Evolutionary conservation across 495 filamentous ascomycete genomes (phyloP), one percentile per base, ranked within the genome.

Genomic region (Gamarada debralockiae): DNA sequence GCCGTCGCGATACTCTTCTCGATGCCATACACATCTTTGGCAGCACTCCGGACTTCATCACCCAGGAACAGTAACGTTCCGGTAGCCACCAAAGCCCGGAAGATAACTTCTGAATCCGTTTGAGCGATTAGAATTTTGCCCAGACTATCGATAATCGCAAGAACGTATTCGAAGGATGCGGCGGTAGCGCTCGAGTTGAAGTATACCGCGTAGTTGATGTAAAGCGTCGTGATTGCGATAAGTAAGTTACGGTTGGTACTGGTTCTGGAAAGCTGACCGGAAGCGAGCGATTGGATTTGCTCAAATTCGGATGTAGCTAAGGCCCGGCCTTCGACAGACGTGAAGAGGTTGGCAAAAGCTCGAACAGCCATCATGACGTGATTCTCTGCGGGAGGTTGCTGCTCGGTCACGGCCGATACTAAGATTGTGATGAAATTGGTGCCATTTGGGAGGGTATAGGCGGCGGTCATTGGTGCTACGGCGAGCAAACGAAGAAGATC

Each of bases 351-450:
- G n/a, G 80, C 84, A 42, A 96, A 77, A 13, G 84, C 77, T 10
- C 95, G 90, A 37, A 88, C 71, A 0, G 87, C 79, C 67, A 97
- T 82, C 88, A 97, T 96, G 25, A 84, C 79, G 61, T 87, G 88
- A 64, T 97, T 96, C 29, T 74, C 68, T 29, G 72, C 73, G 12
- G 80, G 64, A 2, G 65, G 57, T 9, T 63, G 71, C 13, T 73
- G 70, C 17, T 68, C 60, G 31, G 65, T 72, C 1, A 68, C 66
- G 8, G 78, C 67, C 7, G 69, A 61, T 21, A 79, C 72, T 50
- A 92, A 86, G 17, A 85, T 67, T 2, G 86, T 74, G 7, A 85
- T 67, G 10, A 84, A 67, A 42, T 73, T 84, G 29, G 73, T 73
- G 31, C 66, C 66, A 17, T 55, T 45, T 1, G 60, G 52, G 22